Evolutionary conservation across 1,284 basidiomycete genomes (phyloP), one percentile per base, ranked within the genome.

Genomic region (Pascua guehoae): DNA sequence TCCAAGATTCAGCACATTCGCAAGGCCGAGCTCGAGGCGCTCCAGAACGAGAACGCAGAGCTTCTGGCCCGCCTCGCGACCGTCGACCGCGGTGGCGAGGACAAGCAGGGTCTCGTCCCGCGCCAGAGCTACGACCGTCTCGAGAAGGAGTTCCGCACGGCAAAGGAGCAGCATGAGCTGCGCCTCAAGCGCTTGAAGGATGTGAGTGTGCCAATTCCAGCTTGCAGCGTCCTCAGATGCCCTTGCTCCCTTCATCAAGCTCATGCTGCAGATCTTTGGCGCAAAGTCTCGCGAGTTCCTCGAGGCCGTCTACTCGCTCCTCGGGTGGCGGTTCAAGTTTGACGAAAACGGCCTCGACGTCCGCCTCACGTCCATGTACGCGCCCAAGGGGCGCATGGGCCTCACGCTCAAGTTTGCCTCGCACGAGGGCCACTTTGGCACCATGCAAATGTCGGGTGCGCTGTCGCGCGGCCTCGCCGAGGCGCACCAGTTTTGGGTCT

Each of bases 271-370:
- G 74, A 71, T 72, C 41, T 82, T 81, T 62, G 72, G 74, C 7
- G 74, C 75, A 46, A 82, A 82, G 64, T 80, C 80, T 5, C 78
- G 79, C 65, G 79, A 81, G 57, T 81, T 83, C 66, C 75, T 82
- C 7, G 79, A 82, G 63, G 79, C 81, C 3, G 78, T 83, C 47
- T 78, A 79, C 58, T 80, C 78, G 11, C 73, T 83, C 8, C 79
- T 83, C 51, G 82, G 82, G 8, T 83, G 80, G 76, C 77, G 80
- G 17, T 77, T 83, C 69, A 76, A 79, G 51, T 82, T 82, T 65
- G 76, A 81, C 47, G 80, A 81, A 52, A 79, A 79, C 39, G 81
- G 81, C 10, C 77, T 79, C 42, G 80, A 76, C 62, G 74, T 83
- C 58, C 78, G 79, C n/a, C 70, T 83, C 37, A 81, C 79, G 8